Percentiles rank a stretch among this genome's conserved stretches.
phyloP scores from a whole-genome alignment of 257 asterid genomes.

The Jasminum sambac region DNA sequence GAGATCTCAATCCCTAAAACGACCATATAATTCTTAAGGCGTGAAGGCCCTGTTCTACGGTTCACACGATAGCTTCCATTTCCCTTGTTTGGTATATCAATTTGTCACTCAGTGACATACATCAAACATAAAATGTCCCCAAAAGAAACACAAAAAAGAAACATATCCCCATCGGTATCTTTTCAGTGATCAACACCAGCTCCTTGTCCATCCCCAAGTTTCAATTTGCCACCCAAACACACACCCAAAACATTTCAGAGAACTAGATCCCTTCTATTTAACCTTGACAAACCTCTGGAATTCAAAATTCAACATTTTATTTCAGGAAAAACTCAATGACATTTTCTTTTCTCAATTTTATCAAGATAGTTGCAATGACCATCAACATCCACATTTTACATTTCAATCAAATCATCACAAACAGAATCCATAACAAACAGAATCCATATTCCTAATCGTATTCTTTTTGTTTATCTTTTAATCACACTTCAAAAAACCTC shows the following conservation, averaged over 20 bases:
- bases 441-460: neutral
- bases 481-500: neutral
- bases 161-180: constrained; percentile 5
- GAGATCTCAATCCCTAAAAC: neutral
- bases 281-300: neutral
- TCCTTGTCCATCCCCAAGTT: neutral
- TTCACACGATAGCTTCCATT: neutral
- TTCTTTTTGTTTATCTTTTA: neutral
- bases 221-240: neutral
- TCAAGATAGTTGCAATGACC: constrained; percentile 14
- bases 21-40: neutral
- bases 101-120: constrained; percentile 3
- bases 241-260: neutral
- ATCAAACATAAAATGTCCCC: constrained; percentile 21
- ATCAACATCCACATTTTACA: neutral
- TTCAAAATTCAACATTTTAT: neutral
- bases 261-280: neutral
- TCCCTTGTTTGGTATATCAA: constrained; percentile 9
- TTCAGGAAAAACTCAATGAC: neutral
- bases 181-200: neutral
- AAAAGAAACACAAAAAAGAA: constrained; percentile 13
- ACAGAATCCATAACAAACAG: neutral
- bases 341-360: constrained; percentile 3
- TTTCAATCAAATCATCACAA: neutral
- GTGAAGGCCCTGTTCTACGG: neutral